Base-by-base conservation (phyloP, 2,329 filamentous ascomycete genomes). In the Botrytis porri region DNA sequence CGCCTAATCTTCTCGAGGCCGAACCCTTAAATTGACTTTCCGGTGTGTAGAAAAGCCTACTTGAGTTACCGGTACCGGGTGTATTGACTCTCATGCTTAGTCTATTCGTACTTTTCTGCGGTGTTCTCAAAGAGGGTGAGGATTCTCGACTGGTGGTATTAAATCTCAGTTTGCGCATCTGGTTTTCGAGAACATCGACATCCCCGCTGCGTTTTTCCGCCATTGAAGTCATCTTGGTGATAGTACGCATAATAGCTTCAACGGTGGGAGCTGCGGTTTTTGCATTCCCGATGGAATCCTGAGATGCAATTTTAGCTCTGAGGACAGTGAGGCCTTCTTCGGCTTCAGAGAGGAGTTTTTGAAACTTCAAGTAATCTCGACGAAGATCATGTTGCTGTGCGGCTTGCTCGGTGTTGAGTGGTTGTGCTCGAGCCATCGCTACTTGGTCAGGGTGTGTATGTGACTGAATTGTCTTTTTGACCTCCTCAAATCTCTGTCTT, bases 221-320 rank as follows among this genome's bases (percentile, higher is more conserved):
- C 91, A 98, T 95, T 74, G 86, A 88, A 48, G 95, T 98, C 92
- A 99, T 95, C 80, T 96, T 97, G 73, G 86, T 86, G 76, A 99
- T 97, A 1, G 96, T 99, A 74, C 93, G 93, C 77, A 95, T 91
- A 32, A 99, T 93, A 0, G 94, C 93, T 78, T 98, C 96, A 16
- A 98, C 93, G 0, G 95, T 98, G 0, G 96, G 96, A 1, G 80
- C 80, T 12, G 76, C 63, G 41, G 75, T 86, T 76, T 84, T 87
- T 60, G 84, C 83, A 66, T 84, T 84, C 29, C 86, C 87, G 12
- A 86, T 85, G 1, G 88, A 83, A 8, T 83, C 82, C 37, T 84
- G 83, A 32, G 88, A 86, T 0, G 92, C 91, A 29, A 98, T 86
- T 77, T 91, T 92, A 4, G 94, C 92, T 78, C 93, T 93, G 41